A percentile compares a stretch with the other conserved stretches of the same genome.
Conservation (phyloP, 257 asterid genomes). For the Solanum sitiens region DNA sequence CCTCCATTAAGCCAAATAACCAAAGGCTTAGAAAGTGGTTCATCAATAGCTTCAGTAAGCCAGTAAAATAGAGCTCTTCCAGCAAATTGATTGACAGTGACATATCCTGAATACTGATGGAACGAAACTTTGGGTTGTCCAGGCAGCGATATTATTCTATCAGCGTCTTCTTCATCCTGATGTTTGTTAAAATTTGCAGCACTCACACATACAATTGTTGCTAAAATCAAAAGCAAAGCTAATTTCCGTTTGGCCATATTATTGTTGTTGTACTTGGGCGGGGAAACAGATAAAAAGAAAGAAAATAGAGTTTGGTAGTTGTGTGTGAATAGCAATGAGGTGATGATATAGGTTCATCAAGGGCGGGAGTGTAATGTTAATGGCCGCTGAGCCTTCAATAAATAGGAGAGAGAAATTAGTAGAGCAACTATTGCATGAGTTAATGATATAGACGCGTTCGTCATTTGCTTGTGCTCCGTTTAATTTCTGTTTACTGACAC, state of each 20-base stretch:
- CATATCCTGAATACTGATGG: slow-evolving; percentile 79
- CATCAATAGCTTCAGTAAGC: slow-evolving; percentile 63
- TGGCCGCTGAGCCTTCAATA: not conserved
- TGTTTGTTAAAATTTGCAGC: not conserved
- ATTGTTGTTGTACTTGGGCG: not conserved
- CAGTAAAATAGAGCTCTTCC: slow-evolving; percentile 90
- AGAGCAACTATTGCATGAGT: slow-evolving; percentile 3
- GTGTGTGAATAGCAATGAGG: not conserved
- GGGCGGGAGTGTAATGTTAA: not conserved
- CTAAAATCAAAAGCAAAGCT: slow-evolving; percentile 2
- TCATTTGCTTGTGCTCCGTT: not conserved
- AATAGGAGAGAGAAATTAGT: slow-evolving; percentile 2
- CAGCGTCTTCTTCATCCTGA: slow-evolving; percentile 46
- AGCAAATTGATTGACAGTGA: slow-evolving; percentile 56
- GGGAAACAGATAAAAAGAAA: not conserved
- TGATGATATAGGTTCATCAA: not conserved
- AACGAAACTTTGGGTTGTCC: slow-evolving; percentile 82
- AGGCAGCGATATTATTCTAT: slow-evolving; percentile 56
- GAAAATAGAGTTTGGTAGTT: not conserved
- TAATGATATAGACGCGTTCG: not conserved
- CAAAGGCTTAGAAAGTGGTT: slow-evolving; percentile 48
- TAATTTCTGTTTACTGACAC: not conserved
- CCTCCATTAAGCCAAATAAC: slow-evolving; percentile 99
- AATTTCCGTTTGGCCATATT: not conserved
- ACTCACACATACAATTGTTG: not conserved